phyloP scores from a whole-genome alignment of 2,329 filamentous ascomycete species.

The Byssochlamys sp. region DNA sequence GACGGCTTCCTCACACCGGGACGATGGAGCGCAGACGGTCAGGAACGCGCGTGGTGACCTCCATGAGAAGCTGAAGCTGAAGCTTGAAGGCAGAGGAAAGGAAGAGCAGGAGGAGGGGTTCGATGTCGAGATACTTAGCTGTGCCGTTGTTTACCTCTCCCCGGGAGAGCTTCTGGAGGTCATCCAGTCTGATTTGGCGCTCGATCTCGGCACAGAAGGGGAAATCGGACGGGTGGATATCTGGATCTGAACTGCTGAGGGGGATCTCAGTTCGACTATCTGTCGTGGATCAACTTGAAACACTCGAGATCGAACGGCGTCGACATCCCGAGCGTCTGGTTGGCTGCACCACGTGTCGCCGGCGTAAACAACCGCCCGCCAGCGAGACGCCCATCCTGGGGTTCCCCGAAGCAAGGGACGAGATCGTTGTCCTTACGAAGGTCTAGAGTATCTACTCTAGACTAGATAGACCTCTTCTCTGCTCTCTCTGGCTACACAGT shows the following conservation, averaged over 20 bases:
- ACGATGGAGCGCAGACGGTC: background rate
- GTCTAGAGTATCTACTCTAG: background rate
- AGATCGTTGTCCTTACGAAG: background rate
- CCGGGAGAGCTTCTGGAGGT: background rate
- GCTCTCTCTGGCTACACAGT: background rate
- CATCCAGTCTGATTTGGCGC: background rate
- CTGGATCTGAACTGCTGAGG: background rate
- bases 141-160: background rate
- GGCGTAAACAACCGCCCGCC: background rate
- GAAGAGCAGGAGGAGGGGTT: background rate
- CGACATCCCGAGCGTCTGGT: constrained; percentile 1
- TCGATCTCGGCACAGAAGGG: background rate
- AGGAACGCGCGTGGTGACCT: background rate
- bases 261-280: background rate
- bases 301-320: background rate
- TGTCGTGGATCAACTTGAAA: background rate
- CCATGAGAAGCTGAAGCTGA: background rate
- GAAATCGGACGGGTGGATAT: background rate
- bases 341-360: background rate
- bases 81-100: too few relatives aligned
- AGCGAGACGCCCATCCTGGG: background rate
- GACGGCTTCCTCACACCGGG: background rate
- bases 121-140: background rate
- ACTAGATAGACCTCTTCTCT: too few relatives aligned
- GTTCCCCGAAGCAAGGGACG: background rate